Evolutionary conservation across 441 rosid genomes (phyloP).

Genomic region (Erodium trifolium): DNA sequence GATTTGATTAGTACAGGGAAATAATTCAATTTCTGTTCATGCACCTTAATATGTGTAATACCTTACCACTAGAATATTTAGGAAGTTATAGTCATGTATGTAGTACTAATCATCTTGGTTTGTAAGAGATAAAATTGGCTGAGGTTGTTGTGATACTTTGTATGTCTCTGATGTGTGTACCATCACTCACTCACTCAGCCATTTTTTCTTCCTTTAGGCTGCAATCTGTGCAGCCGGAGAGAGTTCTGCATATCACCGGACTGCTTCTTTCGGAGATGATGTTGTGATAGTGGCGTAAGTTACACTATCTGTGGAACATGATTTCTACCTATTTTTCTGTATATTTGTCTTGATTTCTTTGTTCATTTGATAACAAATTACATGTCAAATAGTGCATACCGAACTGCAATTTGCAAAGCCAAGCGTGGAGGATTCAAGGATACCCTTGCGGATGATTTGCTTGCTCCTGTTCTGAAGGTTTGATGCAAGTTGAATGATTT

Average conservation of each 20-base stretch:
- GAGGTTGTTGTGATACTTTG: not conserved
- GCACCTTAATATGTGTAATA: too few species aligned
- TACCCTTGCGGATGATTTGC: constrained; percentile 85
- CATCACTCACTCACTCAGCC: too few species aligned
- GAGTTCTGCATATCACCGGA: constrained; percentile 33
- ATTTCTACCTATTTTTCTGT: not conserved
- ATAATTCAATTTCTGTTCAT: too few species aligned
- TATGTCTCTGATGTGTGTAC: too few species aligned
- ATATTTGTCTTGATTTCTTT: not conserved
- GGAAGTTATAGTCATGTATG: not conserved
- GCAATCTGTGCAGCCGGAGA: constrained; percentile 47
- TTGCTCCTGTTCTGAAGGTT: constrained; percentile 84
- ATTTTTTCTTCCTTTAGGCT: constrained; percentile 30
- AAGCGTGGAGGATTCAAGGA: constrained; percentile 94
- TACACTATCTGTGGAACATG: not conserved
- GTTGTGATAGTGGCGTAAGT: constrained; percentile 68
- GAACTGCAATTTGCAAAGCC: constrained; percentile 81
- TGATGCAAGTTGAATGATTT: not conserved
- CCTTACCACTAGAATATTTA: too few species aligned
- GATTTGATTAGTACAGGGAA: too few species aligned
- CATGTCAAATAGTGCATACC: constrained; percentile 47
- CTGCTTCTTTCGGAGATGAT: constrained; percentile 54
- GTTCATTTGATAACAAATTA: constrained; percentile 5
- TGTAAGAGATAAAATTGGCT: too few species aligned
- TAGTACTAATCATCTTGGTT: not conserved